Percentiles rank a stretch among this genome's conserved stretches.
Conservation (phyloP, 2,329 filamentous ascomycete genomes). For the Scopulariopsis brevicaulis region DNA sequence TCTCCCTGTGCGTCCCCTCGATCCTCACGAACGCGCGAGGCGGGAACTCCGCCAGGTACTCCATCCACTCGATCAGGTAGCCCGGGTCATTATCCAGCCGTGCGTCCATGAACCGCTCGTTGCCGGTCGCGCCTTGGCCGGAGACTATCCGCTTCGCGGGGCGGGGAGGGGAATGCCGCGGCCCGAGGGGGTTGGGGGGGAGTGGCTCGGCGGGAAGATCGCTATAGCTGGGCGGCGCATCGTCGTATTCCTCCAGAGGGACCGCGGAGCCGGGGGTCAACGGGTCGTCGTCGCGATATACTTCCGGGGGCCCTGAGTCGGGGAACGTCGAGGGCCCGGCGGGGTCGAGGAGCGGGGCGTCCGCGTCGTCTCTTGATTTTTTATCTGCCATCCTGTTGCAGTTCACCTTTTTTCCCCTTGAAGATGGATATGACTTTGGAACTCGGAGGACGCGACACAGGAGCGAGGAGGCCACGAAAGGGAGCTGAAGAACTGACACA, state of each 20-base stretch:
- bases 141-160: conserved; percentile 6
- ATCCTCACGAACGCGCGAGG: conserved; percentile 42
- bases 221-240: conserved; percentile 28
- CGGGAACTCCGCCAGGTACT: conserved; percentile 29
- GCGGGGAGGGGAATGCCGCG: conserved; percentile 13
- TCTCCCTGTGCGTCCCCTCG: conserved; percentile 39
- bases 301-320: not conserved
- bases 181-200: conserved; percentile 12
- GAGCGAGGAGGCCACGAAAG: not conserved
- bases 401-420: no score
- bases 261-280: no score
- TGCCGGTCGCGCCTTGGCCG: conserved; percentile 15
- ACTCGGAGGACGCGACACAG: not conserved
- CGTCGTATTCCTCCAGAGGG: not conserved
- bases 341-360: no score
- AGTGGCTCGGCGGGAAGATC: conserved; percentile 19
- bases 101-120: conserved; percentile 29
- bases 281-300: not conserved
- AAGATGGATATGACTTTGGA: no score
- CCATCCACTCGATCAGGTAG: conserved; percentile 32
- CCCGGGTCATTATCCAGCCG: conserved; percentile 31
- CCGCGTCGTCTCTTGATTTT: no score
- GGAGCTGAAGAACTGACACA: not conserved
- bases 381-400: no score
- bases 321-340: no score